Evolutionary conservation across 2,329 filamentous ascomycete species (phyloP).

Genomic region (Aureobasidium lini): DNA sequence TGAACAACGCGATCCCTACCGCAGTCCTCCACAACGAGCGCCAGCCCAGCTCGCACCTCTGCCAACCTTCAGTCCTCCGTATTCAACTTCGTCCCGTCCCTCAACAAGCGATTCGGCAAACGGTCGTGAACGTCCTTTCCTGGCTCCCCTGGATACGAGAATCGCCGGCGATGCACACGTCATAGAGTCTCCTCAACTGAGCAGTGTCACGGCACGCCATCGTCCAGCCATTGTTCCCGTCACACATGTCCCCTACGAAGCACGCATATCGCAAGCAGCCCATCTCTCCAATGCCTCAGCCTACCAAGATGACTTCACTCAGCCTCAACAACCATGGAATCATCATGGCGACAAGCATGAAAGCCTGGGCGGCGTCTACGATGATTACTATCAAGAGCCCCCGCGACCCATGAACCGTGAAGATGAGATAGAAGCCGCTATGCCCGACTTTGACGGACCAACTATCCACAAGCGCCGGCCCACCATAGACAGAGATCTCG

Average conservation of each 20-base stretch:
- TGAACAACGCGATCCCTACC: background rate
- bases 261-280: conserved; percentile 6
- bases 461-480: conserved; percentile 23
- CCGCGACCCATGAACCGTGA: conserved; percentile 28
- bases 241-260: background rate
- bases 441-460: conserved; percentile 53
- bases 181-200: background rate
- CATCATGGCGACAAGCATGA: conserved; percentile 25
- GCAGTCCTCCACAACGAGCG: background rate
- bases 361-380: conserved; percentile 46
- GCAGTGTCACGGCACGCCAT: conserved; percentile 3
- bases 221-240: background rate
- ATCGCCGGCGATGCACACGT: background rate
- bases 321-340: conserved; percentile 4
- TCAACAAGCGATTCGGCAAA: conserved; percentile 5
- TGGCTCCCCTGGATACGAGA: background rate
- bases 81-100: background rate
- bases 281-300: conserved; percentile 8
- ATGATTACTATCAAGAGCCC: conserved; percentile 36
- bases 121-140: background rate
- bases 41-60: background rate
- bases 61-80: background rate
- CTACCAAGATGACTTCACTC: conserved; percentile 5
- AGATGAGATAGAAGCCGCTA: conserved; percentile 46
- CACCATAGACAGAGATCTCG: conserved; percentile 25